These are phyloP conservation scores for Pythium brassicae DNA, from an alignment of 352 stramenopile species.

Conservation along the genomic window DNA sequence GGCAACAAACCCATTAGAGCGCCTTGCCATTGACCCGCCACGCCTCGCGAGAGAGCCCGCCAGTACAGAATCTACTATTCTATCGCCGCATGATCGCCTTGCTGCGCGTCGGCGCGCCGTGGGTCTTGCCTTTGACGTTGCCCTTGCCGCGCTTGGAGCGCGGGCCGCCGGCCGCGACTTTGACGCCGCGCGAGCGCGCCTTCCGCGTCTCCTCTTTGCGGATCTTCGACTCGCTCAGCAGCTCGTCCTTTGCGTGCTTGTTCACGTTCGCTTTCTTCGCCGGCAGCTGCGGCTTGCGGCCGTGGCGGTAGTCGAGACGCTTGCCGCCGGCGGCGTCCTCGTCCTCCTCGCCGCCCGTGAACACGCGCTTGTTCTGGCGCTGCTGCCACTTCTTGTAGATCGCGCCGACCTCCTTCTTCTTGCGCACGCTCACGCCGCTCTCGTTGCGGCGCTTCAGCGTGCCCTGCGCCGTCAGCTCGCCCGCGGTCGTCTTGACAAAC, in stretches of 20 bases:
- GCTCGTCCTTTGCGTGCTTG: slow-evolving; percentile 75
- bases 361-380: slow-evolving; percentile 81
- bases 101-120: slow-evolving; percentile 77
- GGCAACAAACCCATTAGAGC: too few species aligned
- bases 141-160: slow-evolving; percentile 27
- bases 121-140: slow-evolving; percentile 62
- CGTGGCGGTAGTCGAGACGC: slow-evolving; percentile 70
- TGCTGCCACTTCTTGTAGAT: slow-evolving; percentile 95
- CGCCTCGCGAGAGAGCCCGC: too few species aligned
- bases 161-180: slow-evolving; percentile 34
- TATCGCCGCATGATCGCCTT: slow-evolving; percentile 75
- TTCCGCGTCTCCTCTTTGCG: slow-evolving; percentile 86
- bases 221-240: slow-evolving; percentile 75
- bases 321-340: slow-evolving; percentile 44
- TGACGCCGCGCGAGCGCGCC: slow-evolving; percentile 72
- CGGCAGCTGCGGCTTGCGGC: slow-evolving; percentile 60
- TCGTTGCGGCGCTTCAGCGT: slow-evolving; percentile 85
- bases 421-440: slow-evolving; percentile 71
- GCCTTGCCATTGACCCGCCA: too few species aligned
- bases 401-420: slow-evolving; percentile 88
- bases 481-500: slow-evolving; percentile 92
- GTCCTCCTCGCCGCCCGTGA: slow-evolving; percentile 65
- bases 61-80: background rate
- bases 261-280: slow-evolving; percentile 49
- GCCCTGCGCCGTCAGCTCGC: slow-evolving; percentile 82